These are phyloP conservation scores for Ramalina intermedia DNA, from an alignment of 495 filamentous ascomycete genomes.

Conservation along the genomic window DNA sequence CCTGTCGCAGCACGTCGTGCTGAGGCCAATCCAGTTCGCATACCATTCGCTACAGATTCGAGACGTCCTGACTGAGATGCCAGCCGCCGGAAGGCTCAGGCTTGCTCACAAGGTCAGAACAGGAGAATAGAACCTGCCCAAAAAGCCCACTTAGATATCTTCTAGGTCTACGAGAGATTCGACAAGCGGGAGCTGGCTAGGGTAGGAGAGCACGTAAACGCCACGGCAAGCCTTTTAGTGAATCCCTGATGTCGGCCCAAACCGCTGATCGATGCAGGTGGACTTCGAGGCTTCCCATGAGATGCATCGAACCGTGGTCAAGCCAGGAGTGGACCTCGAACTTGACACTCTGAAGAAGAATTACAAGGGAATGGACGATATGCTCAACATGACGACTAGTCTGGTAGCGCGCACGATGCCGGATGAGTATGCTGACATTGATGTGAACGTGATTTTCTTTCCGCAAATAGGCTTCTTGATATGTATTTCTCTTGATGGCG, in stretches of 20 bases:
- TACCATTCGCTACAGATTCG: constrained; percentile 55
- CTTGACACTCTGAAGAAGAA: constrained; percentile 64
- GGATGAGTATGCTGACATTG: constrained; percentile 32
- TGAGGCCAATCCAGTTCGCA: constrained; percentile 33
- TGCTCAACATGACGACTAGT: constrained; percentile 53
- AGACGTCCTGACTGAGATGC: constrained; percentile 47
- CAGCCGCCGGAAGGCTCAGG: constrained; percentile 35
- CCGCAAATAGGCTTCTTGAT: constrained; percentile 86
- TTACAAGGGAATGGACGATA: constrained; percentile 60
- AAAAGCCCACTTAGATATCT: constrained; percentile 1
- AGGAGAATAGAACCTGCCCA: not conserved
- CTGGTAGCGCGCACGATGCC: constrained; percentile 51
- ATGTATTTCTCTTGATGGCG: constrained; percentile 49
- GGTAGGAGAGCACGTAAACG: constrained; percentile 9
- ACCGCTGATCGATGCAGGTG: constrained; percentile 32
- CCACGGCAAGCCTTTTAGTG: constrained; percentile 4
- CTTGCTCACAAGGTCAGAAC: constrained; percentile 43
- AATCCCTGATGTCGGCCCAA: not conserved
- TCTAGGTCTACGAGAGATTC: constrained; percentile 26
- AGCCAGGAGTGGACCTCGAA: constrained; percentile 53
- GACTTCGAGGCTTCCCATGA: constrained; percentile 71
- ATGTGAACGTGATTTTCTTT: constrained; percentile 73
- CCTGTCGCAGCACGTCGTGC: not conserved
- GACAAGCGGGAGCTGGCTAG: constrained; percentile 19
- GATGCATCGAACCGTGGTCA: constrained; percentile 59